Base-by-base conservation (phyloP, 2,329 filamentous ascomycete genomes). In the Ramularia collo-cygni region DNA sequence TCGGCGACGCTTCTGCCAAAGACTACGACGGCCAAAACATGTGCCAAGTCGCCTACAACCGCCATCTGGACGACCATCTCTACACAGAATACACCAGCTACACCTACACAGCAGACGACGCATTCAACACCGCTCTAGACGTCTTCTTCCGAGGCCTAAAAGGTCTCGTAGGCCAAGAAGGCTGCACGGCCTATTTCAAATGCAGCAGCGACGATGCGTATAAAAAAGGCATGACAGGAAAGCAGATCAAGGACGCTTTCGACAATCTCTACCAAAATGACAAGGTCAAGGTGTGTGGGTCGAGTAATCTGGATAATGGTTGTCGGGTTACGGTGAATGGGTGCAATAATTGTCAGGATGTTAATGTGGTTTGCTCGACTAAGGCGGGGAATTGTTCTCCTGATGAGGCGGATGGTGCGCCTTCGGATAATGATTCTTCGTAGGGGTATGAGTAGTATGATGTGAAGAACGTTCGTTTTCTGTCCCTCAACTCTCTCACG, bases 301-400 rank as follows among this genome's bases (percentile, higher is more conserved):
- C 28, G 28, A 31, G n/a, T 8, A 6, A 31, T 17, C 15, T 31
- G 6, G 28, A 31, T n/a, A 31, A 31, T n/a, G 28, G 28, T 8
- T 31, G 28, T n/a, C n/a, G n/a, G 6, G 15, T 31, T 31, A 31
- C 28, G n/a, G 28, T 31, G n/a, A 31, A 31, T 17, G 28, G 28
- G 6, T 31, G 28, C 28, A 31, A 31, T n/a, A n/a, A 31, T n/a
- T 31, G 28, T 17, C 6, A 6, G 6, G n/a, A 31, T 31, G 28
- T 31, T 13, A 31, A 31, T n/a, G 28, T n/a, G 15, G n/a, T 31
- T 6, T 31, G 28, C 15, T 14, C n/a, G n/a, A 31, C n/a, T 6
- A 5, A 31, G n/a, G 28, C 28, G 6, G 15, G 15, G 6, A 31
- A 31, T 31, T 31, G 28, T 31, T 31, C n/a, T n/a, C n/a, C n/a